Conservation (phyloP, 495 filamentous ascomycete genomes). For the Penicillium mononematosum region DNA sequence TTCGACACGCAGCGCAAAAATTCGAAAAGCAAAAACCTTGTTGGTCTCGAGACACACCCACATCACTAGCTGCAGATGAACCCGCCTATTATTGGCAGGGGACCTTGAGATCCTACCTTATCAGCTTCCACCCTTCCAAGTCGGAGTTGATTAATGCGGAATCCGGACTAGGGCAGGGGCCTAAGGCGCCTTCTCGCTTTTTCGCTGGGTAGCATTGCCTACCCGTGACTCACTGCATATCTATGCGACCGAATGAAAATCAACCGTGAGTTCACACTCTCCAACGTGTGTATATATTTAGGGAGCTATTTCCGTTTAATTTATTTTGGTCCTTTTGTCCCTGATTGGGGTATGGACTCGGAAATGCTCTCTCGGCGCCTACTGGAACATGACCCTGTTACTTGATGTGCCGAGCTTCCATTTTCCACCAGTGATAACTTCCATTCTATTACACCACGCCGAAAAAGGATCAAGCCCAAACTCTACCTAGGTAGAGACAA, state of each 20-base stretch:
- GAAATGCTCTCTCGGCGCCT: slow-evolving; percentile 10
- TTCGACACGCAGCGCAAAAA: slow-evolving; percentile 15
- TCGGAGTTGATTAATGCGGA: slow-evolving; percentile 17
- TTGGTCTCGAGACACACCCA: slow-evolving; percentile 19
- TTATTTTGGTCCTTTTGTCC: slow-evolving; percentile 2
- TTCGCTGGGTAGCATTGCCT: slow-evolving; percentile 20
- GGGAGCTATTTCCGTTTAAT: slow-evolving; percentile 9
- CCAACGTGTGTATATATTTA: slow-evolving; percentile 12
- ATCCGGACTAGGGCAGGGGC: slow-evolving; percentile 19
- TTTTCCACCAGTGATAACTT: slow-evolving; percentile 11
- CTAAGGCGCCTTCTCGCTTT: not conserved
- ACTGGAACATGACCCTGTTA: slow-evolving; percentile 13
- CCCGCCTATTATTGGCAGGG: slow-evolving; percentile 20
- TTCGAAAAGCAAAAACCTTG: slow-evolving; percentile 7
- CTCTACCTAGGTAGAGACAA: slow-evolving; percentile 3
- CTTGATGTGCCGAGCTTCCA: slow-evolving; percentile 3
- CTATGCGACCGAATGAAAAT: slow-evolving; percentile 4
- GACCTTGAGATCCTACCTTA: slow-evolving; percentile 18
- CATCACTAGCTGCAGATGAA: slow-evolving; percentile 16
- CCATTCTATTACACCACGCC: not conserved
- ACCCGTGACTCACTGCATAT: slow-evolving; percentile 13
- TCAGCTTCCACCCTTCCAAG: slow-evolving; percentile 13
- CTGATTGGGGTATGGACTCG: not conserved
- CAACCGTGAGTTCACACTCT: slow-evolving; percentile 4
- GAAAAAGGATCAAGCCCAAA: slow-evolving; percentile 1